Base-by-base conservation (phyloP, 75 land plant genomes). In the Selaginella moellendorffii region DNA sequence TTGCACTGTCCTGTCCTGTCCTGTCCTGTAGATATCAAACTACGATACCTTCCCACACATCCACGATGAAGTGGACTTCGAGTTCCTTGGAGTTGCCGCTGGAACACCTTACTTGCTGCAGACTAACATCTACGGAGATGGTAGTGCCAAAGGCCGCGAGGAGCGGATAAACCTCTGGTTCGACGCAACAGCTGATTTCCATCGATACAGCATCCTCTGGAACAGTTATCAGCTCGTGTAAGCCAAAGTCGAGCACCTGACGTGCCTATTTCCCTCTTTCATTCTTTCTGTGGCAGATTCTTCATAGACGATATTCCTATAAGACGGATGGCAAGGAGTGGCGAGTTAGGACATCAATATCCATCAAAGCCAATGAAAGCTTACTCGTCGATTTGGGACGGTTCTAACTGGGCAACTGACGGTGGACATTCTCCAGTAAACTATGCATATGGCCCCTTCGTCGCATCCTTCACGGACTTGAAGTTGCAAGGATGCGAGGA, bases 241-340 rank as follows among this genome's bases (percentile, higher is more conserved):
- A 5, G 46, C 14, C 14, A 14, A 5, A 14, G 46, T 36, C 10
- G 5, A 14, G 14, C 46, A 36, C 14, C 5, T 36, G 14, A 5
- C 14, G 46, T 14, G 14, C 14, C 46, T 36, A 36, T 36, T 5
- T 5, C 14, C 46, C 5, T 36, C 46, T 36, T 70, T 63, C 9
- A 30, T 24, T 52, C 2, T 9, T 64, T 23, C 58, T 17, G 17
- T 9, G 74, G 71, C 83, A 91, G 97, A 36, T 91, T 91, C 64
- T 91, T 81, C 54, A 66, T 91, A 0, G 97, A 91, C 68, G 71
- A 81, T 27, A 58, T 88, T 27, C 96, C 97, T 0, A 88, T 91
- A 19, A 70, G 97, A 62, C 85, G 83, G 68, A 28, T 82, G 27
- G 69, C 65, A 30, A 68, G 77, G 1, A 69, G 76, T 22, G 75